Evolutionary conservation across 2,329 filamentous ascomycete species (phyloP).

Genomic region (Capronia epimyces): DNA sequence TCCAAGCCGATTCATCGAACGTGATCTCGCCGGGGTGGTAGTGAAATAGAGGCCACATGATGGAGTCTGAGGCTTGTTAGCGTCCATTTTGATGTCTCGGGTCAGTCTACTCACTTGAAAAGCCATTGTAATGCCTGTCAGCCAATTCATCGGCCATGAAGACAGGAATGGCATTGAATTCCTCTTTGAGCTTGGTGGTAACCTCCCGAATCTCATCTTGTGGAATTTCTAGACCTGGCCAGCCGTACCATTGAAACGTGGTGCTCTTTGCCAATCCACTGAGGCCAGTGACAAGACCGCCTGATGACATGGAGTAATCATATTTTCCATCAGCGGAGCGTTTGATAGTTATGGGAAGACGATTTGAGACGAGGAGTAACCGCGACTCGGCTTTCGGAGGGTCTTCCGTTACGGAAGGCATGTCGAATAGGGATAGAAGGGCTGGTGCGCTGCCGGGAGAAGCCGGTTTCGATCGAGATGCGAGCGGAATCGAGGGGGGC

Average conservation of each 20-base stretch:
- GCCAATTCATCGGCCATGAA: slow-evolving; percentile 91
- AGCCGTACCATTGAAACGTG: slow-evolving; percentile 97
- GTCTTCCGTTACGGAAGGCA: slow-evolving; percentile 22
- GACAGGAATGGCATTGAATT: slow-evolving; percentile 84
- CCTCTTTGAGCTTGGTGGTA: slow-evolving; percentile 71
- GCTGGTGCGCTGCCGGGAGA: neutral
- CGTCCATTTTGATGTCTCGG: neutral
- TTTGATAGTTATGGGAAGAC: slow-evolving; percentile 94
- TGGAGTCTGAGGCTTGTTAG: slow-evolving; percentile 62
- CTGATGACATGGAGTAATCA: slow-evolving; percentile 92
- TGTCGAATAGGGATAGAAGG: slow-evolving; percentile 2
- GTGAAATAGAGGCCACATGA: slow-evolving; percentile 97
- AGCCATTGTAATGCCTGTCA: slow-evolving; percentile 95
- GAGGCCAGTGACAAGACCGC: slow-evolving; percentile 87
- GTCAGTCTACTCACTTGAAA: slow-evolving; percentile 65
- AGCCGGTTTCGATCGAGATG: neutral
- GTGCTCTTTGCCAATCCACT: slow-evolving; percentile 91
- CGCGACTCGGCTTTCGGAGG: slow-evolving; percentile 32
- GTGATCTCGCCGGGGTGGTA: slow-evolving; percentile 98
- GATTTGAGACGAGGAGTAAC: slow-evolving; percentile 85
- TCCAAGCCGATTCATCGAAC: slow-evolving; percentile 92
- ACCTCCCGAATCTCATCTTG: slow-evolving; percentile 72
- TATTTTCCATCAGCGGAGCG: slow-evolving; percentile 86
- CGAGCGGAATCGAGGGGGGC: neutral
- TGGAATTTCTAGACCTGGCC: slow-evolving; percentile 89